A percentile compares a stretch with the other conserved stretches of the same genome.
phyloP scores from a whole-genome alignment of 2,329 filamentous ascomycete species.

The Thermochaetoides dissita region DNA sequence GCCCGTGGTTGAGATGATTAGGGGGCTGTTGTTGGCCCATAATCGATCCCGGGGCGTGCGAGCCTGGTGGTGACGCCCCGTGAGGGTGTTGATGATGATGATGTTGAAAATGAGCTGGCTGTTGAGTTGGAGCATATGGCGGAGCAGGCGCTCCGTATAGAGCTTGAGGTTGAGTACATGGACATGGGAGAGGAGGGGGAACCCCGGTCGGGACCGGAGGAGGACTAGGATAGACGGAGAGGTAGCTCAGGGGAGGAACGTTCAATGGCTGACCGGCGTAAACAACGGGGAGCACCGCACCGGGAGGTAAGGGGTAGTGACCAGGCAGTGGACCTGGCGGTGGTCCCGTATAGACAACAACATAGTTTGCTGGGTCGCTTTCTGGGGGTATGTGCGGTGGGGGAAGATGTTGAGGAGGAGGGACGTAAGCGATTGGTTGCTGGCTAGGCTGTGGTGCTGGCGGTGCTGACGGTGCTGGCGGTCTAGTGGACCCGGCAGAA shows the following conservation, averaged over 20 bases:
- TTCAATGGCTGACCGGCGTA: slow-evolving; percentile 5
- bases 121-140: no score
- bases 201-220: neutral
- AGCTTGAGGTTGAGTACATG: neutral
- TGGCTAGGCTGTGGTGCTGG: neutral
- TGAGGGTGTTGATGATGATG: no score
- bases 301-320: slow-evolving; percentile 6
- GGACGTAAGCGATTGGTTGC: neutral
- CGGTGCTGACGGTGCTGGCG: no score
- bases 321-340: slow-evolving; percentile 5
- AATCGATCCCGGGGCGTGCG: no score
- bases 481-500: no score
- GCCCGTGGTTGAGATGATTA: no score
- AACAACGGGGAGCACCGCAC: slow-evolving; percentile 5
- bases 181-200: slow-evolving; percentile 1
- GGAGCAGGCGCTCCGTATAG: neutral
- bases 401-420: neutral
- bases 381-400: slow-evolving; percentile 1
- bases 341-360: slow-evolving; percentile 6
- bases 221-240: slow-evolving; percentile 3
- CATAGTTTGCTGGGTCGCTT: slow-evolving; percentile 5
- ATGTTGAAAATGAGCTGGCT: no score
- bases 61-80: no score
- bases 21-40: no score
- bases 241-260: slow-evolving; percentile 4